Evolutionary conservation across 805 yeast genomes (phyloP), one percentile per base, ranked within the genome.

Genomic region (Hyphopichia homilentoma): DNA sequence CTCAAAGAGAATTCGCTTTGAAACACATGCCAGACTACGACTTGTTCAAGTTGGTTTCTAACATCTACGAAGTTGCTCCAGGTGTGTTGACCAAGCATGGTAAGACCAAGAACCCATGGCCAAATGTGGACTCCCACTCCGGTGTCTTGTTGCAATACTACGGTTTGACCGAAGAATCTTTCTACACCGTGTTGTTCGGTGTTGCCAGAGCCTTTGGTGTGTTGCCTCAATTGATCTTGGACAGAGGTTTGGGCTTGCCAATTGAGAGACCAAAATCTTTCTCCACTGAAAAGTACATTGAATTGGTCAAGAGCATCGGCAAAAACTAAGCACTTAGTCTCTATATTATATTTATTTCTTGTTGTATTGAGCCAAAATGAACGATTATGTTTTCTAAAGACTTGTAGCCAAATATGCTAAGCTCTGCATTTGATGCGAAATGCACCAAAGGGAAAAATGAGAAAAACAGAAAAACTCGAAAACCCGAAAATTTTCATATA

Each of bases 231-330:
- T 69, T 84, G 57, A 78, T 84, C 46, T 77, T 84, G 76, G 93
- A 84, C 66, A 71, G 93, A 44, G 76, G 79, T 44, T 61, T 79
- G 35, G 90, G 90, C 33, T 57, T 82, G 59, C 87, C 93, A 35
- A 81, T 84, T 45, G 93, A 84, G 65, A 75, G 93, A 58, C 93
- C 93, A 54, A 82, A 79, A 71, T 67, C 95, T 43, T 85, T 87
- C 86, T 84, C 95, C 41, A 86, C 96, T 45, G 90, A 86, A 69
- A 87, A 87, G 70, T 85, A 83, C 74, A 80, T 78, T 58, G 87
- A 85, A 73, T 69, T 86, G 61, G 94, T 82, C 54, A 70, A 75
- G 48, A 58, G 48, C 54, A 58, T 61, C 42, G 29, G 29, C 18
- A 26, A 26, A 15, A 26, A 26, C 8, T 26, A 26, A 26, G 12